Conservation (phyloP, 441 rosid genomes). For the Gossypium gossypioides region DNA sequence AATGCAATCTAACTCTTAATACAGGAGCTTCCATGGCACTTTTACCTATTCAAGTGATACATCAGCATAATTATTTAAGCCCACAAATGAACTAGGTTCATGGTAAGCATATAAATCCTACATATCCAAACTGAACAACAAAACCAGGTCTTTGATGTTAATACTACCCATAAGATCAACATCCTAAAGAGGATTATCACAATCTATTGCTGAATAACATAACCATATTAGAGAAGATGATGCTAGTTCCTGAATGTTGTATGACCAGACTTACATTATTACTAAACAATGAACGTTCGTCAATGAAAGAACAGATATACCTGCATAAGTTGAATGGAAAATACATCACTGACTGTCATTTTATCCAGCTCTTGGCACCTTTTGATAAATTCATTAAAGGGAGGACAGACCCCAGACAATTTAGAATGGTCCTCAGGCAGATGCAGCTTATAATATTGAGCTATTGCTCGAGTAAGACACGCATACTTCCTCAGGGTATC, state of each 20-base stretch:
- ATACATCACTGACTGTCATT: slow-evolving; percentile 80
- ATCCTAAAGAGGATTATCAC: not conserved
- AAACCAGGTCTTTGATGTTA: not conserved
- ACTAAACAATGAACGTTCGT: not conserved
- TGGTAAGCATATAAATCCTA: not conserved
- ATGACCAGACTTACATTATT: not conserved
- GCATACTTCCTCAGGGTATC: slow-evolving; percentile 77
- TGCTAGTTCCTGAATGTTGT: not conserved
- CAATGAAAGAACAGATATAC: slow-evolving; percentile 27
- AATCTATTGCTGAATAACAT: not conserved
- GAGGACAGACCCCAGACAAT: slow-evolving; percentile 35
- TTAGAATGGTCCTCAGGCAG: slow-evolving; percentile 28
- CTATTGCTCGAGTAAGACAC: slow-evolving; percentile 57
- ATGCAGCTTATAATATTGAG: slow-evolving; percentile 42
- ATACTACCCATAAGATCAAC: slow-evolving; percentile 4
- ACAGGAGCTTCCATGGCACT: too few relatives aligned
- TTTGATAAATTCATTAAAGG: slow-evolving; percentile 47
- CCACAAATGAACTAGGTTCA: not conserved
- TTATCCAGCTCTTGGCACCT: slow-evolving; percentile 72
- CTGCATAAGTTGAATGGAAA: slow-evolving; percentile 93
- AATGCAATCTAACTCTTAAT: too few relatives aligned
- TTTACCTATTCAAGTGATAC: not conserved
- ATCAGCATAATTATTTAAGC: not conserved
- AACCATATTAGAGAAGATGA: not conserved
- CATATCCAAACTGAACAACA: not conserved